Evolutionary conservation across 2,329 filamentous ascomycete genomes (phyloP).

Genomic region (Colletotrichum musicola): DNA sequence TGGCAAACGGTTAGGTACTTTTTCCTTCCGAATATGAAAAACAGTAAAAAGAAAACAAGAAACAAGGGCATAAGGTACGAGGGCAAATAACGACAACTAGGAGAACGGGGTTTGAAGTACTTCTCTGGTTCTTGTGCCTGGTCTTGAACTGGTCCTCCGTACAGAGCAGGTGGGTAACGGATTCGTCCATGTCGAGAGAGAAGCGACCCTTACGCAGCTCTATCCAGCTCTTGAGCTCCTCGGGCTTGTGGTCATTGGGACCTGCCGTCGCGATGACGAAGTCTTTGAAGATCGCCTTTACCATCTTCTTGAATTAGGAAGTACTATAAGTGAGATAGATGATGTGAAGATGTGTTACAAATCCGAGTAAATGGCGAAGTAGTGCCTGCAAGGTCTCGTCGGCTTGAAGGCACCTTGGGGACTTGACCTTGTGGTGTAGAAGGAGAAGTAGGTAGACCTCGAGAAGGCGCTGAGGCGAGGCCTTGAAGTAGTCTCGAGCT

Average conservation of each 20-base stretch:
- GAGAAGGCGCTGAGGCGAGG: no score
- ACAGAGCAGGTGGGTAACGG: slow-evolving; percentile 80
- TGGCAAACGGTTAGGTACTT: not conserved
- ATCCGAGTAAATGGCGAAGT: no score
- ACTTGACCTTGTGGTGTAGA: no score
- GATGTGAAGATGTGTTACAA: not conserved
- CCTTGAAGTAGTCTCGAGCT: no score
- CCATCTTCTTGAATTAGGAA: slow-evolving; percentile 16
- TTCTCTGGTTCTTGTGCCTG: slow-evolving; percentile 21
- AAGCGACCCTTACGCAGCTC: slow-evolving; percentile 71
- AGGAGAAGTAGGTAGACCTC: no score
- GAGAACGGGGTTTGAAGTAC: not conserved
- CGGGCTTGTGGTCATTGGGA: slow-evolving; percentile 59
- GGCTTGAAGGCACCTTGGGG: no score
- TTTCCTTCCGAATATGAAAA: not conserved
- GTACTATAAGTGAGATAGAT: not conserved
- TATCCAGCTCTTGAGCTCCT: slow-evolving; percentile 76
- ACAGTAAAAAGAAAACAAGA: not conserved
- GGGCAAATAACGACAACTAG: not conserved
- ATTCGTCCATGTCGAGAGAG: slow-evolving; percentile 60
- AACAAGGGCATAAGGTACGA: not conserved
- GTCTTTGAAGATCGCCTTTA: slow-evolving; percentile 61
- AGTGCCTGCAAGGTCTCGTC: no score
- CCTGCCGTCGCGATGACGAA: slow-evolving; percentile 70
- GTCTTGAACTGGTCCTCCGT: slow-evolving; percentile 71